A percentile compares a stretch with the other conserved stretches of the same genome.
Evolutionary conservation across 2,329 filamentous ascomycete species (phyloP).

Genomic region (Neopestalotiopsis sp.): DNA sequence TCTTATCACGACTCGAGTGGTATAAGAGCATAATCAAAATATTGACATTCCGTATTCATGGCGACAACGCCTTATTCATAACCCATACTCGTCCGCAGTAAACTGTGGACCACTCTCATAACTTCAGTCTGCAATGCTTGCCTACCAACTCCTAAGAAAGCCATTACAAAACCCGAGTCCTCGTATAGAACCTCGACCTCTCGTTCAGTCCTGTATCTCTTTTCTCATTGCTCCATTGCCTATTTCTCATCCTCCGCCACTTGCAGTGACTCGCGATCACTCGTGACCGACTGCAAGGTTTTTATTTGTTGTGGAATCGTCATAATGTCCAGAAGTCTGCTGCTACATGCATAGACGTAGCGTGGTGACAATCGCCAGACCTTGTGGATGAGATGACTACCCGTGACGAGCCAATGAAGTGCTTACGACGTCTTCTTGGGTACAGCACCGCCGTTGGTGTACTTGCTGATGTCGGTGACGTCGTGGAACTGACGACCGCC

Average conservation of each 20-base stretch:
- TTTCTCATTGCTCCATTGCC: neutral
- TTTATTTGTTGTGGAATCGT: neutral
- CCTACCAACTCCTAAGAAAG: conserved; percentile 2
- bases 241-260: neutral
- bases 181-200: neutral
- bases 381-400: neutral
- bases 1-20: neutral
- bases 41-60: neutral
- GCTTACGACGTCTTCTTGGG: conserved; percentile 71
- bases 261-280: neutral
- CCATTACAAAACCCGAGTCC: neutral
- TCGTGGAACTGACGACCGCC: conserved; percentile 76
- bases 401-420: neutral
- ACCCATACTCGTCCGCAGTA: neutral
- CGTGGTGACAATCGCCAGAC: neutral
- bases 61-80: conserved; percentile 11
- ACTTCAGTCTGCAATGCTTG: conserved; percentile 11
- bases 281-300: neutral
- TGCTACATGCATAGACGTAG: neutral
- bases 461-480: conserved; percentile 78
- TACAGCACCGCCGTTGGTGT: conserved; percentile 63
- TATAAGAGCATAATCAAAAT: neutral
- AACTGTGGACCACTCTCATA: neutral
- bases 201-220: neutral
- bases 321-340: neutral